Base-by-base conservation (phyloP, 768 basidiomycete species). In the Boletus tomentosulus region DNA sequence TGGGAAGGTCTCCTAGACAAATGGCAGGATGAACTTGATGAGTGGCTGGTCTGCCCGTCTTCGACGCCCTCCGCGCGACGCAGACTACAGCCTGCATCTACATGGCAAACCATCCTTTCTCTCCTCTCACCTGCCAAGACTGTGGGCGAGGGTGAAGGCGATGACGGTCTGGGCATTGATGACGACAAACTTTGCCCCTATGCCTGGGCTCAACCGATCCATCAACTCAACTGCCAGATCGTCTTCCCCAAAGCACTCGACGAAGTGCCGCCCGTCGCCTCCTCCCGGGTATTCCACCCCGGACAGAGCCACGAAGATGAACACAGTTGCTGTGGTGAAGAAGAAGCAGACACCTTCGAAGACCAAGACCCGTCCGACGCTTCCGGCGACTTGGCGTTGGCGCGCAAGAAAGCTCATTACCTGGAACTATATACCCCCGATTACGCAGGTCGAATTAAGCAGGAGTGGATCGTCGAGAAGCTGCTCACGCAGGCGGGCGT, bases 401-500 rank as follows among this genome's bases (percentile, higher is more conserved):
- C n/a, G 12, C 45, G 39, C 31, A 53, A 48, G 50, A 70, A 68
- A 38, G 66, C 70, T 33, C 66, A 62, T 1, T 77, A 82, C 46
- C 70, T 88, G 25, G 86, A 97, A 65, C 79, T 98, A 15, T 85
- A 93, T 67, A 93, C 89, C 15, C 83, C 89, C 0, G 73, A 83
- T 48, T 98, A 97, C 63, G 73, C 86, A 2, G 90, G 88, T 1
- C 71, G 72, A 37, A 84, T 98, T 59, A 76, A 74, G 55, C 71
- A 83, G 24, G 71, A 80, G 55, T 83, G 85, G 78, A 71, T 93
- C 34, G 61, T 98, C 2, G 93, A 97, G 76, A 82, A 82, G 71
- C 66, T 97, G 59, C 73, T 98, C 37, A 86, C 89, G 0, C 87
- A 87, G 74, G 93, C 74, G 0, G 95, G 93, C 1, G 73, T 96